These are phyloP conservation scores for Dothistroma pini DNA, from an alignment of 2,329 filamentous ascomycete species.

Conservation along the genomic window DNA sequence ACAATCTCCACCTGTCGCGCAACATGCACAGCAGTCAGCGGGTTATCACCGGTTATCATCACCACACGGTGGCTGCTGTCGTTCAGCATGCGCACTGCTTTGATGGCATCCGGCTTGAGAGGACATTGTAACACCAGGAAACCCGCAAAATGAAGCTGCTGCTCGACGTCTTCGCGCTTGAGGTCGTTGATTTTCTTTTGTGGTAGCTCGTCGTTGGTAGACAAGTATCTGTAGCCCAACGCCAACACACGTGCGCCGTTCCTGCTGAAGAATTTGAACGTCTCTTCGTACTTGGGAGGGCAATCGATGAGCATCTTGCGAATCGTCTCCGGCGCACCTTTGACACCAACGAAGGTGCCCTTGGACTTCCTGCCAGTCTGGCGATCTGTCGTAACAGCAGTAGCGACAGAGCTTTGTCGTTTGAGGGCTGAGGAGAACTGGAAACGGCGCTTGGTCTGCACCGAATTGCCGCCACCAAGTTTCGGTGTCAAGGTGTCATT, in stretches of 20 bases:
- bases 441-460: constrained; percentile 95
- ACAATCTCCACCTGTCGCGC: constrained; percentile 96
- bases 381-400: constrained; percentile 67
- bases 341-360: constrained; percentile 90
- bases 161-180: constrained; percentile 88
- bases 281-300: constrained; percentile 90
- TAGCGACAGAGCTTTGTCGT: constrained; percentile 90
- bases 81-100: constrained; percentile 93
- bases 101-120: constrained; percentile 91
- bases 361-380: constrained; percentile 71
- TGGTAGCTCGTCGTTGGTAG: constrained; percentile 74
- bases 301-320: constrained; percentile 82
- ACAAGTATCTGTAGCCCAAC: constrained; percentile 88
- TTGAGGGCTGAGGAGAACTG: constrained; percentile 97
- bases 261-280: constrained; percentile 95
- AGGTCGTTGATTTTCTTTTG: constrained; percentile 85
- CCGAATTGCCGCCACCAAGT: constrained; percentile 61
- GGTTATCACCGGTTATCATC: constrained; percentile 99
- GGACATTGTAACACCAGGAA: constrained; percentile 95
- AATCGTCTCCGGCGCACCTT: constrained; percentile 96
- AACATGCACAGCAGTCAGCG: constrained; percentile 92
- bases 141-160: constrained; percentile 80
- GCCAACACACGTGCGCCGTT: constrained; percentile 93
- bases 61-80: constrained; percentile 98
- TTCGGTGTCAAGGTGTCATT: constrained; percentile 81